These are phyloP conservation scores for Colletotrichum agaves DNA, from an alignment of 2,329 filamentous ascomycete genomes.

Conservation along the genomic window DNA sequence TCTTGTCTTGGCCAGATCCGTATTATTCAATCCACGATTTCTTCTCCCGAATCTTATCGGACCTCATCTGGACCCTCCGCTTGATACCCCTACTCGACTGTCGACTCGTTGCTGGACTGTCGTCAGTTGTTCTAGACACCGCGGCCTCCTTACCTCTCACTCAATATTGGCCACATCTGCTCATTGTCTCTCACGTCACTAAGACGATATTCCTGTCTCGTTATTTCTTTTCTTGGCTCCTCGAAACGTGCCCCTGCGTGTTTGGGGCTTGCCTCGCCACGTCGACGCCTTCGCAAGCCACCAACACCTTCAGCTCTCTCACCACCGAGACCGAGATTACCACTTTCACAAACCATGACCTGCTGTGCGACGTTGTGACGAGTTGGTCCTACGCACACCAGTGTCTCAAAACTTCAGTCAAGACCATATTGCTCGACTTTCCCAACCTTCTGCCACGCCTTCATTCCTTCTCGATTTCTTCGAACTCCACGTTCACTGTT, in stretches of 20 bases:
- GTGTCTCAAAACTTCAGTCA: background rate
- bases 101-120: background rate
- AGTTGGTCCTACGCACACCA: constrained; percentile 15
- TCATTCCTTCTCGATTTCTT: background rate
- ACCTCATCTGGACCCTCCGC: background rate
- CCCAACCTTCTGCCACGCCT: background rate
- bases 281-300: constrained; percentile 7
- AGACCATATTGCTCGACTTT: background rate
- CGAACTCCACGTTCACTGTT: background rate
- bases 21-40: background rate
- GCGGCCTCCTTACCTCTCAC: background rate
- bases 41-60: background rate
- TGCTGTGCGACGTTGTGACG: constrained; percentile 27
- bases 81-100: background rate
- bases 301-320: constrained; percentile 2
- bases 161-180: background rate
- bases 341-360: constrained; percentile 28
- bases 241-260: constrained; percentile 10
- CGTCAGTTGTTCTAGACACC: background rate
- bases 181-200: background rate
- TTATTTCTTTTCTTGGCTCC: constrained; percentile 6
- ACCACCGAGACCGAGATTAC: background rate
- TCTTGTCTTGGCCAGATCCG: constrained; percentile 21
- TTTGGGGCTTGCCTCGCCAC: constrained; percentile 14
- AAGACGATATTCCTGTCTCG: background rate